Conservation (phyloP, 306 rosid species). For the Cicer pinnatifidum region DNA sequence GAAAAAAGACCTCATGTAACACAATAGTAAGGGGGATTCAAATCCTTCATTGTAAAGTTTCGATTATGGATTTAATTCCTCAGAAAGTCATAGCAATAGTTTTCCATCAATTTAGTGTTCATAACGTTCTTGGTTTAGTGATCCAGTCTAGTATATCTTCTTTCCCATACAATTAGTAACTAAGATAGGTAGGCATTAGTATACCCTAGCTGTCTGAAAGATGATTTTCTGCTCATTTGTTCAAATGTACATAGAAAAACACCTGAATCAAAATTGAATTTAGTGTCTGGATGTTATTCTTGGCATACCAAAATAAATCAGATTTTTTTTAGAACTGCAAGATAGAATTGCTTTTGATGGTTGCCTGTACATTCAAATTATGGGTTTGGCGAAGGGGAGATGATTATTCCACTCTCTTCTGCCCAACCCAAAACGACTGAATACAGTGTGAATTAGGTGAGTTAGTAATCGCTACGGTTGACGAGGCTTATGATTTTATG, state of each 20-base stretch:
- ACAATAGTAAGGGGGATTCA: constrained; percentile 58
- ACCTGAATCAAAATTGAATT: constrained; percentile 16
- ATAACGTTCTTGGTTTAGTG: constrained; percentile 39
- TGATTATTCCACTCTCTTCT: not conserved
- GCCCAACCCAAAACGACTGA: too few species aligned
- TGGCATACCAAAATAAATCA: not conserved
- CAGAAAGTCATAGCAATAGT: constrained; percentile 47
- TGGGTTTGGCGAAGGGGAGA: not conserved
- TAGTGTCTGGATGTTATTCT: constrained; percentile 17
- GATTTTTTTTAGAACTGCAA: not conserved
- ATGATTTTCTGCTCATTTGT: constrained; percentile 28
- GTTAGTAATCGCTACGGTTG: too few species aligned
- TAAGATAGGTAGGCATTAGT: constrained; percentile 29
- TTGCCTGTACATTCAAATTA: not conserved
- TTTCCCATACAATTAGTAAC: constrained; percentile 3
- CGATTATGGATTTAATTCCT: constrained; percentile 42
- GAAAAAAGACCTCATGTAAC: constrained; percentile 82
- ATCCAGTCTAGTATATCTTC: constrained; percentile 14
- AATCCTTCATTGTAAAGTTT: constrained; percentile 58
- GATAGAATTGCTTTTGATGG: not conserved
- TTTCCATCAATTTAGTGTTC: constrained; percentile 40
- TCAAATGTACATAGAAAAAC: constrained; percentile 32
- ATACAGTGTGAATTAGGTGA: too few species aligned
- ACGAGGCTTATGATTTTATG: too few species aligned
- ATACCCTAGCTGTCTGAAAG: constrained; percentile 40